These are phyloP conservation scores for Pyricularia sp. DNA, from an alignment of 2,329 filamentous ascomycete species.

Conservation along the genomic window DNA sequence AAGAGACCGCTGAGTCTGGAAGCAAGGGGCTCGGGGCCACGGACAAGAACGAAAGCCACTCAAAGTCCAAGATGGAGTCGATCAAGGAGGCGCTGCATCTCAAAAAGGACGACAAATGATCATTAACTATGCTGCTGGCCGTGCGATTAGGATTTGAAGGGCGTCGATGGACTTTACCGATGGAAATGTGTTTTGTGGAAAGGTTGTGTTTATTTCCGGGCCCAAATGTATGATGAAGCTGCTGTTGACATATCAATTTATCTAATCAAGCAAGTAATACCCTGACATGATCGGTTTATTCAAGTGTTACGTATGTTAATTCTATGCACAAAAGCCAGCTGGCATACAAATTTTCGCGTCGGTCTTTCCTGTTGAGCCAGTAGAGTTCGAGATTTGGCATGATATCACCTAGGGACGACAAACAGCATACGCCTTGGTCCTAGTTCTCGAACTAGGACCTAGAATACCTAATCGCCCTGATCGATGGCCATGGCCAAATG, in stretches of 20 bases:
- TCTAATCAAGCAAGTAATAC: background rate
- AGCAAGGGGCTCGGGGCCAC: background rate
- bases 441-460: no score
- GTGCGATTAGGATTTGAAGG: background rate
- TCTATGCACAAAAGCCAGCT: no score
- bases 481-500: no score
- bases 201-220: background rate
- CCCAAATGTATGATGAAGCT: background rate
- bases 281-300: no score
- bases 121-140: background rate
- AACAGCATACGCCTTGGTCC: no score
- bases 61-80: constrained; percentile 1
- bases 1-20: background rate
- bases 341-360: no score
- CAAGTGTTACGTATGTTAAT: no score
- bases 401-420: no score
- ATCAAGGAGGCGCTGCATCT: constrained; percentile 3
- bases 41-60: background rate
- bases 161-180: background rate
- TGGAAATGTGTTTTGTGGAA: background rate
- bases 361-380: no score
- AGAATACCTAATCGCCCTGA: no score
- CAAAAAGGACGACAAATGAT: background rate
- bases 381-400: no score
- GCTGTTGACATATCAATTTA: background rate